Evolutionary conservation across 2,329 filamentous ascomycete species (phyloP).

Genomic region (Thelonectria discophora): DNA sequence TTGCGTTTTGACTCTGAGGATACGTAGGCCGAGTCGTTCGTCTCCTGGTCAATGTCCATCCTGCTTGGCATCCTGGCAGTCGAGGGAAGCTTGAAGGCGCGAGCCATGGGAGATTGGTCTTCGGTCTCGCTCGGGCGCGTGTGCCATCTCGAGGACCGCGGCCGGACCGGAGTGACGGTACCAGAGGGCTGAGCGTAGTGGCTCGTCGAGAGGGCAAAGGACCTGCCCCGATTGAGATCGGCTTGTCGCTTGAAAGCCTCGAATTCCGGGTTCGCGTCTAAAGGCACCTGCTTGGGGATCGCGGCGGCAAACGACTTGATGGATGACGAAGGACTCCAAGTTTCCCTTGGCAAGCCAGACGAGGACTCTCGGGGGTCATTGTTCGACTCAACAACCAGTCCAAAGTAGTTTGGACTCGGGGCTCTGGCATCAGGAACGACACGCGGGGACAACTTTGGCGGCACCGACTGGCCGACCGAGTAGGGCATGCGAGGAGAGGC

Average conservation of each 20-base stretch:
- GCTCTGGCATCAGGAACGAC: constrained; percentile 52
- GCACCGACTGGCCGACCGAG: constrained; percentile 64
- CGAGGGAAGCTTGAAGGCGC: constrained; percentile 33
- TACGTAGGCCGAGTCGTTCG: constrained; percentile 63
- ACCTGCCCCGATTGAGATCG: constrained; percentile 66
- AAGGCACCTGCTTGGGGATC: constrained; percentile 73
- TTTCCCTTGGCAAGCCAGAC: constrained; percentile 69
- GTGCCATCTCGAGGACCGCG: constrained; percentile 57
- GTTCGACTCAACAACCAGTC: constrained; percentile 71
- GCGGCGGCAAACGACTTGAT: constrained; percentile 74
- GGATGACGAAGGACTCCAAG: constrained; percentile 78
- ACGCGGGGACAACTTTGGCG: constrained; percentile 60
- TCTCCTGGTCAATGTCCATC: constrained; percentile 58
- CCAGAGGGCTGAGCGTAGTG: constrained; percentile 53
- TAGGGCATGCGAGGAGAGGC: constrained; percentile 61
- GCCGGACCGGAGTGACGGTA: constrained; percentile 47
- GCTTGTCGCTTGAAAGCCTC: constrained; percentile 79
- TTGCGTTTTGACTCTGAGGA: constrained; percentile 64
- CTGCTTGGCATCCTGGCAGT: constrained; percentile 38
- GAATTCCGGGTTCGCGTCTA: constrained; percentile 83
- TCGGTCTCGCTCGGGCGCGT: constrained; percentile 57
- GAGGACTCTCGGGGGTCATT: constrained; percentile 73
- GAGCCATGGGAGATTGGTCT: constrained; percentile 47
- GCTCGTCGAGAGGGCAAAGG: constrained; percentile 56
- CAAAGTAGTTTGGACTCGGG: constrained; percentile 88